phyloP scores from a whole-genome alignment of 2,329 filamentous ascomycete genomes.

The Sclerotinia minor region DNA sequence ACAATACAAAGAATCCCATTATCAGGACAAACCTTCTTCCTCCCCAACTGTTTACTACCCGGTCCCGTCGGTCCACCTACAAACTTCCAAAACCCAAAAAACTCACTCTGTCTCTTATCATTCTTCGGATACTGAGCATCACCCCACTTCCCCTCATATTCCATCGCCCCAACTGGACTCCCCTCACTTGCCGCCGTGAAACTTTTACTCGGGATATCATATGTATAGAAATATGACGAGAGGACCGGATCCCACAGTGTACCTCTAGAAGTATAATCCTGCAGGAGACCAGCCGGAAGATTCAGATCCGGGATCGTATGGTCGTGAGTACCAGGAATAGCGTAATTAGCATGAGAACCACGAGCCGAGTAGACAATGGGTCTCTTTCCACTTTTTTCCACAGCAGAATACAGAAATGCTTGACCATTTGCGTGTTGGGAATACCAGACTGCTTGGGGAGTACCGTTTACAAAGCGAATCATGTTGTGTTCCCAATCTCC shows the following conservation, averaged over 20 bases:
- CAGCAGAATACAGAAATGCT: constrained; percentile 58
- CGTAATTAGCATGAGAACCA: constrained; percentile 66
- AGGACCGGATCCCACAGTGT: constrained; percentile 60
- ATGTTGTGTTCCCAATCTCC: constrained; percentile 69
- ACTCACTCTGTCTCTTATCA: constrained; percentile 45
- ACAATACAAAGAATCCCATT: constrained; percentile 39
- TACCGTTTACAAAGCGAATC: constrained; percentile 61
- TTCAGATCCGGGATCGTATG: constrained; percentile 63
- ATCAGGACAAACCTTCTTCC: constrained; percentile 58
- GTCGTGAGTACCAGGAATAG: constrained; percentile 59
- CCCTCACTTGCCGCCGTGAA: constrained; percentile 34
- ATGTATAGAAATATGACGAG: constrained; percentile 57
- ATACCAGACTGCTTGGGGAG: constrained; percentile 59
- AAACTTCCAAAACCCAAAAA: constrained; percentile 53
- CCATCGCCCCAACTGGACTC: constrained; percentile 55
- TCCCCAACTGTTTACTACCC: constrained; percentile 56
- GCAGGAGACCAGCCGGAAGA: constrained; percentile 53
- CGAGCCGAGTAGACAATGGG: constrained; percentile 60
- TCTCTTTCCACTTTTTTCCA: constrained; percentile 54
- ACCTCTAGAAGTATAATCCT: constrained; percentile 57
- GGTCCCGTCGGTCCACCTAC: constrained; percentile 61
- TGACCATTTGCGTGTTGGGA: constrained; percentile 63
- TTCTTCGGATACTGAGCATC: constrained; percentile 57
- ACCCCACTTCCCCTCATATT: constrained; percentile 61
- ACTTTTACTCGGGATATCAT: constrained; percentile 43